A percentile compares a stretch with the other conserved stretches of the same genome.
Conservation (phyloP, 2,329 filamentous ascomycete species). For the Leptodontidium sp. region DNA sequence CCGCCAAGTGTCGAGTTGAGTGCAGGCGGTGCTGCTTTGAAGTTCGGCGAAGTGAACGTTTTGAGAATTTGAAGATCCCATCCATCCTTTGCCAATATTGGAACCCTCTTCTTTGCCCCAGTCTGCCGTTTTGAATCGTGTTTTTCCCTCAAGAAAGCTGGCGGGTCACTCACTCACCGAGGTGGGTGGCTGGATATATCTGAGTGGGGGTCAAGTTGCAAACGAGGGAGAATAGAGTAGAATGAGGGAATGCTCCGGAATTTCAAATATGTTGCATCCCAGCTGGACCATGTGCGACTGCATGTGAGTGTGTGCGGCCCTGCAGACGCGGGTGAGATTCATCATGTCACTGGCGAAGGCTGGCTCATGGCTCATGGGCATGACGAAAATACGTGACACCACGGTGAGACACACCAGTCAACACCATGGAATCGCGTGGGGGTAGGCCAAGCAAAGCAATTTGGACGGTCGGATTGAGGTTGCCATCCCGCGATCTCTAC, state of each 20-base stretch:
- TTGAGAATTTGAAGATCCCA: conserved; percentile 3
- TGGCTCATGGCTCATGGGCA: conserved; percentile 22
- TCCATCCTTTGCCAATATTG: conserved; percentile 1
- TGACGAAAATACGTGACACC: conserved; percentile 39
- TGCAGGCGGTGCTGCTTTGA: not conserved
- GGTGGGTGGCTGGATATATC: conserved; percentile 12
- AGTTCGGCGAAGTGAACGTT: conserved; percentile 12
- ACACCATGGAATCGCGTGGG: conserved; percentile 27
- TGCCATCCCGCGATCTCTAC: conserved; percentile 16
- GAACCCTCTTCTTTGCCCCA: conserved; percentile 1
- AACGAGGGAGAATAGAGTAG: conserved; percentile 16
- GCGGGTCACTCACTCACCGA: not conserved
- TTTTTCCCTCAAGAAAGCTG: not conserved
- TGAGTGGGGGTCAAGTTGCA: conserved; percentile 27
- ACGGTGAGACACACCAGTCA: conserved; percentile 32
- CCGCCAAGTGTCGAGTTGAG: conserved; percentile 4
- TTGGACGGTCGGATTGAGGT: conserved; percentile 24
- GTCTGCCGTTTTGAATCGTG: conserved; percentile 11
- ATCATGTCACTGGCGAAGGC: conserved; percentile 23
- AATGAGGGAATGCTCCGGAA: conserved; percentile 4
- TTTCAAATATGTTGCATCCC: conserved; percentile 17
- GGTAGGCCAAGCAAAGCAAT: conserved; percentile 32
- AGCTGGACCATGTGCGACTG: conserved; percentile 30
- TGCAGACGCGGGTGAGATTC: conserved; percentile 35
- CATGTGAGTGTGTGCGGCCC: conserved; percentile 23